Percentiles rank a stretch among this genome's conserved stretches.
phyloP scores from a whole-genome alignment of 225 moss, liverwort and hornwort genomes.

The Pleurozium schreberi region DNA sequence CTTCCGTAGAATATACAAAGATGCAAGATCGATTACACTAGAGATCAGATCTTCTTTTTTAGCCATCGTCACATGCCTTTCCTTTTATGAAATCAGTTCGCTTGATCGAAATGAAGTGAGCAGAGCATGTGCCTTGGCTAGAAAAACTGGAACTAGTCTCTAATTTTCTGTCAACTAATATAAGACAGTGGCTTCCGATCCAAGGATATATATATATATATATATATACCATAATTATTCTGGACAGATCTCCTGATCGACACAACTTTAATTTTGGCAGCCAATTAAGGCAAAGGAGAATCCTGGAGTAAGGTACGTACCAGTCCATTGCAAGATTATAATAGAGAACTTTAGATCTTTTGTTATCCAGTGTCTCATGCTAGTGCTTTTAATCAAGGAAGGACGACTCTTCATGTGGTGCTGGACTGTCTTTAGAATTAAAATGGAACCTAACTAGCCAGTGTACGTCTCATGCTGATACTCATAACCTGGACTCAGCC shows the following conservation, averaged over 20 bases:
- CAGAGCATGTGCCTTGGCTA: background rate
- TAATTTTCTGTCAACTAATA: background rate
- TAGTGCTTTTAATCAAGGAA: background rate
- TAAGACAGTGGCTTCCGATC: background rate
- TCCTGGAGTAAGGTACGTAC: background rate
- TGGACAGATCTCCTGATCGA: background rate
- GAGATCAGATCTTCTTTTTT: background rate
- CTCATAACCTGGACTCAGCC: background rate
- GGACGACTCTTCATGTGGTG: background rate
- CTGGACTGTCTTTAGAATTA: no score
- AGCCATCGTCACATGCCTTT: background rate
- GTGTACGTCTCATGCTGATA: background rate
- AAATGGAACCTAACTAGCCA: background rate
- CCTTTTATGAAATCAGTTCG: background rate
- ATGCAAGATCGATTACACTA: background rate
- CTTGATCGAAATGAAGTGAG: no score
- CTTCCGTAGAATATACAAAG: background rate
- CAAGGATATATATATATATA: no score
- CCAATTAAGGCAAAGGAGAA: background rate
- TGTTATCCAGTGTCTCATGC: background rate
- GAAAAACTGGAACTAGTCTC: background rate
- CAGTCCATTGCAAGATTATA: background rate
- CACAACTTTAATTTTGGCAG: background rate
- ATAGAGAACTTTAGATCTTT: background rate
- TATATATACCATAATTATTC: no score